These are phyloP conservation scores for Sclerotinia minor DNA, from an alignment of 2,329 filamentous ascomycete genomes.

Conservation along the genomic window DNA sequence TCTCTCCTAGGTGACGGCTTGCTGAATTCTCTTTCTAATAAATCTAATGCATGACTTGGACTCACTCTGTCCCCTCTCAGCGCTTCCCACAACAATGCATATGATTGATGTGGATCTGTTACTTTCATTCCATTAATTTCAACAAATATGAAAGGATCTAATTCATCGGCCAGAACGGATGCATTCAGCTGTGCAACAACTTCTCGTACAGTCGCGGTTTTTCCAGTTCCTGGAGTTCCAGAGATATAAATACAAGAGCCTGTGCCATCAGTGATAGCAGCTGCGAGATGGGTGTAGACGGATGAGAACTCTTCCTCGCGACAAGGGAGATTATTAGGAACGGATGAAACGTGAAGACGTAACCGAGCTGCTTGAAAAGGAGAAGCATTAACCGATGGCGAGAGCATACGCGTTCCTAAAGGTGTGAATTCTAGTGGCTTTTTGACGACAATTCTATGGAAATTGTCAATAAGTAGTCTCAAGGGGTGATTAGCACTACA, in stretches of 20 bases:
- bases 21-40: slow-evolving; percentile 89
- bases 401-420: slow-evolving; percentile 82
- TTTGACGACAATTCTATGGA: slow-evolving; percentile 65
- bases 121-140: slow-evolving; percentile 99
- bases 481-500: neutral
- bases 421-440: slow-evolving; percentile 95
- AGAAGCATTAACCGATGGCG: slow-evolving; percentile 72
- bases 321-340: slow-evolving; percentile 85
- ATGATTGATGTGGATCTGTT: slow-evolving; percentile 94
- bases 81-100: slow-evolving; percentile 93
- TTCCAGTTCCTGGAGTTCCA: slow-evolving; percentile 95
- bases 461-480: slow-evolving; percentile 13
- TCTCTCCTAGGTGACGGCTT: slow-evolving; percentile 87
- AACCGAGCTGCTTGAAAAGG: slow-evolving; percentile 90
- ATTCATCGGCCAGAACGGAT: slow-evolving; percentile 83
- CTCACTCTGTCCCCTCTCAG: slow-evolving; percentile 90
- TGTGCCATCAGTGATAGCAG: slow-evolving; percentile 88
- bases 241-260: slow-evolving; percentile 99
- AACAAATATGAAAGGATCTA: slow-evolving; percentile 98
- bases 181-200: slow-evolving; percentile 86
- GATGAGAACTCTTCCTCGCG: slow-evolving; percentile 87
- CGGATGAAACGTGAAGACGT: slow-evolving; percentile 88
- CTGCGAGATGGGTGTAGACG: slow-evolving; percentile 91
- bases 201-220: slow-evolving; percentile 95
- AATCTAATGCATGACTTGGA: slow-evolving; percentile 84